Percentiles rank a stretch among this genome's conserved stretches.
Evolutionary conservation across 2,329 filamentous ascomycete species (phyloP).

Genomic region (Neonectria coccinea): DNA sequence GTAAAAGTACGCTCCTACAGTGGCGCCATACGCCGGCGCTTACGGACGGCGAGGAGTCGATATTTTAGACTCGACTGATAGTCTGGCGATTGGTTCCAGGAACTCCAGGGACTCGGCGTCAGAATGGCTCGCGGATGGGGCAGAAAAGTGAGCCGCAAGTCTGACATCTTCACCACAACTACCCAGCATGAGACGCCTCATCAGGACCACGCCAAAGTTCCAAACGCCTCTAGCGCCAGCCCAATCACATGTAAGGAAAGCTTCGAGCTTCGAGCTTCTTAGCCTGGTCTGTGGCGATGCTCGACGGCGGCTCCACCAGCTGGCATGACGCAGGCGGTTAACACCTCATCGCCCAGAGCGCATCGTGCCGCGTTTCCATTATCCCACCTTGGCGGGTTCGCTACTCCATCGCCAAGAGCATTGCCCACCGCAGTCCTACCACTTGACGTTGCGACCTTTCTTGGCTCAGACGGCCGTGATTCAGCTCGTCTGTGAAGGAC

Average conservation of each 20-base stretch:
- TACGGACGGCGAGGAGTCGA: background rate
- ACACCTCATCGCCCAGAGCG: conserved; percentile 11
- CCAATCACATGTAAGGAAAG: background rate
- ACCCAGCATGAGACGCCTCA: background rate
- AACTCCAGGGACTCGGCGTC: background rate
- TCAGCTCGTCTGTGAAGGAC: background rate
- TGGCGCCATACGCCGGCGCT: background rate
- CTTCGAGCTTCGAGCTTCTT: conserved; percentile 23
- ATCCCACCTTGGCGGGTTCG: conserved; percentile 14
- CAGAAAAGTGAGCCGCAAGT: background rate
- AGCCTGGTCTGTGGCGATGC: conserved; percentile 38
- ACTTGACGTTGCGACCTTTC: background rate
- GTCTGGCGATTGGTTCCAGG: background rate
- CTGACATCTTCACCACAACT: background rate
- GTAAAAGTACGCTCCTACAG: conserved; percentile 30
- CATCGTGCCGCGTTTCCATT: conserved; percentile 12
- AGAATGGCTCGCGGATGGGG: background rate
- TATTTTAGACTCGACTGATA: background rate
- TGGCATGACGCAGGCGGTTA: conserved; percentile 33
- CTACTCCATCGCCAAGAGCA: conserved; percentile 21
- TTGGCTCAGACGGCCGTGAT: background rate
- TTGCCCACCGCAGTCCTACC: background rate
- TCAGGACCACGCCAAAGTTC: conserved; percentile 4
- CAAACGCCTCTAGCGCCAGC: conserved; percentile 18
- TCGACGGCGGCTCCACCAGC: conserved; percentile 31